A percentile compares a stretch with the other conserved stretches of the same genome.
Evolutionary conservation across 345 rosid species (phyloP).

Genomic region (Boechera retrofracta): DNA sequence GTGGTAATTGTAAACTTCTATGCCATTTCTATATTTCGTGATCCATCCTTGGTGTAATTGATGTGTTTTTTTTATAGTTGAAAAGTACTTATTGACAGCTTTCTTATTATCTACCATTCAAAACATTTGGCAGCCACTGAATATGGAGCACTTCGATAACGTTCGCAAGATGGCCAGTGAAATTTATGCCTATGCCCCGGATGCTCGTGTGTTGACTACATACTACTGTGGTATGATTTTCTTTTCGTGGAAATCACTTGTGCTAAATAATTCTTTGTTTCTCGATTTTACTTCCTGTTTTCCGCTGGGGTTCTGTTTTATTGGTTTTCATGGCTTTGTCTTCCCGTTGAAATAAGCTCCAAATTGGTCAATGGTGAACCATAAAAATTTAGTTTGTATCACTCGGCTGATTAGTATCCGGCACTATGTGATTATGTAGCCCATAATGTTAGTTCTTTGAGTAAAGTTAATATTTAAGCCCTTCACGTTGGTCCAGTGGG

Average conservation of each 20-base stretch:
- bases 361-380: not conserved
- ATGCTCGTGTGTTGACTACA: conserved; percentile 93
- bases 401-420: conserved; percentile 3
- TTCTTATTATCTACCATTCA: conserved; percentile 28
- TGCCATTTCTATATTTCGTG: conserved; percentile 1
- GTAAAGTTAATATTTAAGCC: not conserved
- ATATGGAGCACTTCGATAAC: conserved; percentile 83
- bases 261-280: conserved; percentile 11
- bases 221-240: conserved; percentile 80
- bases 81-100: not conserved
- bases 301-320: not conserved
- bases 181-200: conserved; percentile 87
- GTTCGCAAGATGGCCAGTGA: conserved; percentile 85
- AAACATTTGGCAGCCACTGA: conserved; percentile 70
- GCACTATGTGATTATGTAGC: conserved; percentile 15
- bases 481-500: not conserved
- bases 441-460: conserved; percentile 13
- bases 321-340: conserved; percentile 13
- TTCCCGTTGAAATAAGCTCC: conserved; percentile 22
- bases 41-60: conserved; percentile 11
- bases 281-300: not conserved
- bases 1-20: not conserved
- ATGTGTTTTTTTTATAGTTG: conserved; percentile 21
- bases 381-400: not conserved
- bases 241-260: conserved; percentile 14